A percentile compares a stretch with the other conserved stretches of the same genome.
Conservation (phyloP, 192 early-diverging fungal genomes). For the Dimargaris xerosporica region DNA sequence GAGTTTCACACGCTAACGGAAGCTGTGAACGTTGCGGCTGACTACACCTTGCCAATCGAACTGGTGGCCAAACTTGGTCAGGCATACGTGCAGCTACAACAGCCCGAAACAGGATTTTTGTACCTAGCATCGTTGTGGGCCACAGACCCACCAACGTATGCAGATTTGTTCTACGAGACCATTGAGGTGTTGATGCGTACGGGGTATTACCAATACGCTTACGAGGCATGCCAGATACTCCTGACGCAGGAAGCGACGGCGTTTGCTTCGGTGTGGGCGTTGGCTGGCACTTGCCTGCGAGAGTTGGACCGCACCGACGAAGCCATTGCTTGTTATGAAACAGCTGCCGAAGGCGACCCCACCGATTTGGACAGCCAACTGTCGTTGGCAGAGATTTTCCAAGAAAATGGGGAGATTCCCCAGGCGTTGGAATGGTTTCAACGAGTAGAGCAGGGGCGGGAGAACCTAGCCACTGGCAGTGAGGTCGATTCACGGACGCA, state of each 20-base stretch:
- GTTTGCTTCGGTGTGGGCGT: slow-evolving; percentile 32
- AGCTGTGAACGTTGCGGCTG: slow-evolving; percentile 9
- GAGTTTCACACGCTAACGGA: slow-evolving; percentile 11
- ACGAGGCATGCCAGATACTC: slow-evolving; percentile 34
- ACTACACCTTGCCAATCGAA: slow-evolving; percentile 55
- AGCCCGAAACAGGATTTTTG: slow-evolving; percentile 21
- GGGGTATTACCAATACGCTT: slow-evolving; percentile 42
- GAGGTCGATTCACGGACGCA: slow-evolving; percentile 1
- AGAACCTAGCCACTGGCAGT: not conserved
- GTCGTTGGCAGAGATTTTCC: slow-evolving; percentile 43
- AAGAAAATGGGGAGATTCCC: slow-evolving; percentile 33
- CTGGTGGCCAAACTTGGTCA: slow-evolving; percentile 75
- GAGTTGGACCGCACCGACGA: slow-evolving; percentile 35
- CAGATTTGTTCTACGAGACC: slow-evolving; percentile 58
- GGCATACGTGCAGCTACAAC: slow-evolving; percentile 14
- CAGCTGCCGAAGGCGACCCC: slow-evolving; percentile 33
- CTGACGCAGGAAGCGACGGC: slow-evolving; percentile 12
- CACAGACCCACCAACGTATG: slow-evolving; percentile 32
- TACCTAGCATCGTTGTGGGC: slow-evolving; percentile 50
- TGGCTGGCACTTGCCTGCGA: slow-evolving; percentile 40
- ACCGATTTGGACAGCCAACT: slow-evolving; percentile 39
- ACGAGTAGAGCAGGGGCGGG: slow-evolving; percentile 21
- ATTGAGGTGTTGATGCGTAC: slow-evolving; percentile 54
- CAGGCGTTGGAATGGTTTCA: slow-evolving; percentile 23
- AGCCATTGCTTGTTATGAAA: slow-evolving; percentile 34